Evolutionary conservation across 2,329 filamentous ascomycete genomes (phyloP).

Genomic region (Hypoxylon sp.): DNA sequence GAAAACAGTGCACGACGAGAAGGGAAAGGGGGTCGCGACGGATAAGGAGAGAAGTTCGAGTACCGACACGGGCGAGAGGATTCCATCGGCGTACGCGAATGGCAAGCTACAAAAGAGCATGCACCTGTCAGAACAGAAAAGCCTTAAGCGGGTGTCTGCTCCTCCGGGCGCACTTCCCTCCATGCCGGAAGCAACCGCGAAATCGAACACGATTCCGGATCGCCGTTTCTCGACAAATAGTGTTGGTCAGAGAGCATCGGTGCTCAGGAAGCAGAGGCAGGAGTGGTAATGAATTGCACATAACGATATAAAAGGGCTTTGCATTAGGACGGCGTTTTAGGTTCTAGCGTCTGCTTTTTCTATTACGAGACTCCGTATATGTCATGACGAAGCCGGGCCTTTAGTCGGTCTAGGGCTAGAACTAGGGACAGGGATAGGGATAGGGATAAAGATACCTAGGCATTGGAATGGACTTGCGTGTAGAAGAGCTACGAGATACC

Average conservation of each 20-base stretch:
- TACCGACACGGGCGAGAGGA: slow-evolving; percentile 42
- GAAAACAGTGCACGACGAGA: slow-evolving; percentile 29
- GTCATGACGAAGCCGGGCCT: background rate
- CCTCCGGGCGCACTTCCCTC: slow-evolving; percentile 11
- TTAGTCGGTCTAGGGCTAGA: background rate
- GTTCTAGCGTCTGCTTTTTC: slow-evolving; percentile 18
- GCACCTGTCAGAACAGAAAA: slow-evolving; percentile 9
- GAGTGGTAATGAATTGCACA: slow-evolving; percentile 10
- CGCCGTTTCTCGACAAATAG: slow-evolving; percentile 24
- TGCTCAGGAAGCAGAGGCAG: slow-evolving; percentile 38
- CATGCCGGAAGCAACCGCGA: background rate
- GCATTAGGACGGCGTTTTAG: slow-evolving; percentile 37
- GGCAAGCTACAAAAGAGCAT: slow-evolving; percentile 32
- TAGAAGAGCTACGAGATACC: slow-evolving; percentile 23
- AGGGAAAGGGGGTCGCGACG: slow-evolving; percentile 38
- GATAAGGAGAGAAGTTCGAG: slow-evolving; percentile 39
- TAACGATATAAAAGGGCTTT: slow-evolving; percentile 23
- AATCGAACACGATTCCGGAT: slow-evolving; percentile 1
- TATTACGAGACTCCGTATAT: slow-evolving; percentile 26
- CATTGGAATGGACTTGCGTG: slow-evolving; percentile 30
- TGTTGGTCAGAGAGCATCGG: slow-evolving; percentile 26
- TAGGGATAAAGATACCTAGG: slow-evolving; percentile 19
- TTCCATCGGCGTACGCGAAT: slow-evolving; percentile 26
- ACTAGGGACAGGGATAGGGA: background rate
- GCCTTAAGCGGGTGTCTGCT: slow-evolving; percentile 17